Evolutionary conservation across 495 filamentous ascomycete species (phyloP).

Genomic region (Gamarada debralockiae): DNA sequence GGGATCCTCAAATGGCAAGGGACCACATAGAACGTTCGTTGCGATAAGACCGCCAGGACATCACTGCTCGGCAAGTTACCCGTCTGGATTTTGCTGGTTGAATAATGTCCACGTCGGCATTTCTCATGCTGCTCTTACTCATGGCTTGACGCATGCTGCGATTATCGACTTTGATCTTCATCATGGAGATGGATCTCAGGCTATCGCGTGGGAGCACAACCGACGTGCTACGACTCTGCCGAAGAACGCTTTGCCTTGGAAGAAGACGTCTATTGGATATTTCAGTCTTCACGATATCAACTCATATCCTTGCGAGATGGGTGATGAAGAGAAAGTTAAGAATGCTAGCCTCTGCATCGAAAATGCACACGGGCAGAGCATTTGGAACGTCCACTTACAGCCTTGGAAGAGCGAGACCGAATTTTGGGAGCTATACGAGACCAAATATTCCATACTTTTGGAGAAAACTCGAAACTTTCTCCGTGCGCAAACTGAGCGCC

Average conservation of each 20-base stretch:
- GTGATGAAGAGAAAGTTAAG: constrained; percentile 83
- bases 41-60: constrained; percentile 83
- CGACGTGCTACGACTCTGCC: constrained; percentile 47
- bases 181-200: constrained; percentile 93
- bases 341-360: constrained; percentile 92
- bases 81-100: constrained; percentile 96
- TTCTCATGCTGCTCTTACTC: constrained; percentile 73
- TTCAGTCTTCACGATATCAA: constrained; percentile 98
- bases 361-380: constrained; percentile 82
- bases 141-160: constrained; percentile 88
- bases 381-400: constrained; percentile 96
- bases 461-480: constrained; percentile 78
- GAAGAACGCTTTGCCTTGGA: constrained; percentile 65
- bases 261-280: constrained; percentile 86
- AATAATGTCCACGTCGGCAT: constrained; percentile 98
- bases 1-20: constrained; percentile 34
- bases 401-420: constrained; percentile 75
- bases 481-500: constrained; percentile 57
- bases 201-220: constrained; percentile 88
- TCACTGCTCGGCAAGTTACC: constrained; percentile 82
- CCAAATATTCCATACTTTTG: constrained; percentile 68
- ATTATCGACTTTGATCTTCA: constrained; percentile 98
- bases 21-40: constrained; percentile 74
- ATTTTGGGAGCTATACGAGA: constrained; percentile 85
- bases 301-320: constrained; percentile 89